Conservation (phyloP, 2,329 filamentous ascomycete species). For the Trichoderma koningii region DNA sequence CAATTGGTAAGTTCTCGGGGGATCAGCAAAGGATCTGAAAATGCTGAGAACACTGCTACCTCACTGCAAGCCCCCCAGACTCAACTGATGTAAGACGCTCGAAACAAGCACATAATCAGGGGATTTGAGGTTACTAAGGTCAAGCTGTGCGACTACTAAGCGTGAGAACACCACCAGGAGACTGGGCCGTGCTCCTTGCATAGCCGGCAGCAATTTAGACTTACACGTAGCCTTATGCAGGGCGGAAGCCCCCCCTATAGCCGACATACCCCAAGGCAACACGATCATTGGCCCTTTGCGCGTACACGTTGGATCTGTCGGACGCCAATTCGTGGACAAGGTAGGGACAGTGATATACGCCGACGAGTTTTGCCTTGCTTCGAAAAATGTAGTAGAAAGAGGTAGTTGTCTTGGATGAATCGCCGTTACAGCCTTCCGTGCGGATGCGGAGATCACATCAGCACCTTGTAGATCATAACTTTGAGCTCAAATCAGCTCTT, state of each 20-base stretch:
- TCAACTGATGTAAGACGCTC: not conserved
- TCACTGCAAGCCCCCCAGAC: not conserved
- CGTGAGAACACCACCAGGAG: too few relatives aligned
- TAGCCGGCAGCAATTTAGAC: too few relatives aligned
- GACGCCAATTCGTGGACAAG: not conserved
- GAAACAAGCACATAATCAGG: not conserved
- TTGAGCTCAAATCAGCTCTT: too few relatives aligned
- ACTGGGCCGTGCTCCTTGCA: too few relatives aligned
- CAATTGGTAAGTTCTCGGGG: not conserved
- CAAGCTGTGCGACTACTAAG: too few relatives aligned
- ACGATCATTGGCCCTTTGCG: not conserved
- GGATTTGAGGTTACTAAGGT: not conserved
- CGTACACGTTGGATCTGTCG: not conserved
- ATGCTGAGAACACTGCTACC: not conserved
- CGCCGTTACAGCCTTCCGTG: not conserved
- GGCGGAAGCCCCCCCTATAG: not conserved
- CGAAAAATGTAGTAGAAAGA: not conserved
- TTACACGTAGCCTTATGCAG: conserved; percentile 1
- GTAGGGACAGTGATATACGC: not conserved
- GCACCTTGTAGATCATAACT: not conserved
- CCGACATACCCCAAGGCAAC: not conserved
- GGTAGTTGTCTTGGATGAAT: not conserved
- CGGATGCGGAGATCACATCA: not conserved
- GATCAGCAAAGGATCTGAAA: too few relatives aligned
- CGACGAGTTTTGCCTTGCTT: too few relatives aligned